Evolutionary conservation across 2,329 filamentous ascomycete genomes (phyloP).

Genomic region (Colletotrichum cuscutae): DNA sequence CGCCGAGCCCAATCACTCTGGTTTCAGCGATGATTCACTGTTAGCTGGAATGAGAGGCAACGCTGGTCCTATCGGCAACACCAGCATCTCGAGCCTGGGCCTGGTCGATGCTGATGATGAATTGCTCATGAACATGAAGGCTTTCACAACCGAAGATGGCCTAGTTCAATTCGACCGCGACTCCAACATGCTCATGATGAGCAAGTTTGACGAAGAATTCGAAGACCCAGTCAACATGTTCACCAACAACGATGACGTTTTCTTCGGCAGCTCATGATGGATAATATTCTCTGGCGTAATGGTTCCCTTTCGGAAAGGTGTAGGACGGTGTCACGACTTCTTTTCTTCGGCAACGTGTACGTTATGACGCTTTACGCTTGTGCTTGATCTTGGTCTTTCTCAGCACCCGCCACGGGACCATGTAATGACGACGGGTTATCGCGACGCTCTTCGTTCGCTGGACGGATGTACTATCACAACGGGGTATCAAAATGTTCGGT

Average conservation of each 20-base stretch:
- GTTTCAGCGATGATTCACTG: conserved; percentile 43
- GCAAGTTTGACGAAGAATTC: conserved; percentile 66
- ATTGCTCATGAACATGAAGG: conserved; percentile 55
- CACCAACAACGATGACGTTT: conserved; percentile 60
- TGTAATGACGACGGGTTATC: conserved; percentile 29
- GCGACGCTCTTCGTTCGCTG: conserved; percentile 16
- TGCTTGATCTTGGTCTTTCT: conserved; percentile 4
- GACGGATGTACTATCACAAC: conserved; percentile 27
- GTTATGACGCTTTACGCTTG: conserved; percentile 28
- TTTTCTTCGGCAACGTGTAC: conserved; percentile 16
- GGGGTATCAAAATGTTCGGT: conserved; percentile 3
- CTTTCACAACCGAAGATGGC: conserved; percentile 55
- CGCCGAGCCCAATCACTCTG: conserved; percentile 50
- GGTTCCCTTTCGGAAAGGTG: conserved; percentile 2
- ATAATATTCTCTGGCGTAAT: neutral
- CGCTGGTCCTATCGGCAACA: conserved; percentile 12
- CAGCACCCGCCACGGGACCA: conserved; percentile 9
- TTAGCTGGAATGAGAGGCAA: conserved; percentile 41
- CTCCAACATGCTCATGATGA: conserved; percentile 59
- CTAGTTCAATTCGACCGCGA: conserved; percentile 57
- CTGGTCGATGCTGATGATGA: conserved; percentile 57
- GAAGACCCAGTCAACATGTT: conserved; percentile 63
- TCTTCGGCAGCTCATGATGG: conserved; percentile 54
- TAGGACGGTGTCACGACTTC: conserved; percentile 24
- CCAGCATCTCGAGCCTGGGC: conserved; percentile 36